phyloP scores from a whole-genome alignment of 768 basidiomycete species.

The Mycena chlorophos region DNA sequence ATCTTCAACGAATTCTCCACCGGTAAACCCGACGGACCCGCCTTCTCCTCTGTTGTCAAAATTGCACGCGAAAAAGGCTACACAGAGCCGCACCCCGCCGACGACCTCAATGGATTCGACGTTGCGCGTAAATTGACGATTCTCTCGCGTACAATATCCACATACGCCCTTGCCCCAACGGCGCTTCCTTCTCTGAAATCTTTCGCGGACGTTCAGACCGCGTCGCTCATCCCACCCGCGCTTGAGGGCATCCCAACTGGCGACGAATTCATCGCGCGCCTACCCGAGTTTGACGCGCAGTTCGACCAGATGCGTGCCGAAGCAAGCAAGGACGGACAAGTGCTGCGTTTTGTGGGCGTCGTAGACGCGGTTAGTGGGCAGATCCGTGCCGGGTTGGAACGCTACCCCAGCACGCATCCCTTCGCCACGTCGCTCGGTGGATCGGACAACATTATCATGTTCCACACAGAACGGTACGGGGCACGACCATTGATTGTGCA shows the following conservation, averaged over 20 bases:
- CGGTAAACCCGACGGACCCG: slow-evolving; percentile 62
- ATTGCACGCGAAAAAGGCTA: slow-evolving; percentile 91
- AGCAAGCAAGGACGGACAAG: slow-evolving; percentile 77
- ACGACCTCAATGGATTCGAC: slow-evolving; percentile 95
- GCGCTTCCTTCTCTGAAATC: slow-evolving; percentile 65
- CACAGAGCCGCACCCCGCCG: slow-evolving; percentile 96
- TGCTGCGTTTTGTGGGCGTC: slow-evolving; percentile 92
- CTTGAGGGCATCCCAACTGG: slow-evolving; percentile 70
- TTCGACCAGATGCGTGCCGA: slow-evolving; percentile 77
- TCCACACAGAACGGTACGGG: slow-evolving; percentile 91
- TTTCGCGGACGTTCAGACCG: slow-evolving; percentile 76
- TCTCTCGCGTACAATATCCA: slow-evolving; percentile 75
- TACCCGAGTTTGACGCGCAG: slow-evolving; percentile 80
- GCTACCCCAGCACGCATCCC: slow-evolving; percentile 86
- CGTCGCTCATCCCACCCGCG: slow-evolving; percentile 80
- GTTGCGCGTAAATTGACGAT: slow-evolving; percentile 98
- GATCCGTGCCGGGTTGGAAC: slow-evolving; percentile 87
- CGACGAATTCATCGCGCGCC: slow-evolving; percentile 76
- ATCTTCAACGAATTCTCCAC: slow-evolving; percentile 97
- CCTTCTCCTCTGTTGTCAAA: slow-evolving; percentile 88
- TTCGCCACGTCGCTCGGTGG: slow-evolving; percentile 96
- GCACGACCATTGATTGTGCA: slow-evolving; percentile 89
- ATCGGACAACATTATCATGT: slow-evolving; percentile 97
- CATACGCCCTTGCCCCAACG: slow-evolving; percentile 33
- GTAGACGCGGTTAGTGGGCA: slow-evolving; percentile 73